Conservation (phyloP, 2,329 filamentous ascomycete genomes). For the Calonectria pteridis region DNA sequence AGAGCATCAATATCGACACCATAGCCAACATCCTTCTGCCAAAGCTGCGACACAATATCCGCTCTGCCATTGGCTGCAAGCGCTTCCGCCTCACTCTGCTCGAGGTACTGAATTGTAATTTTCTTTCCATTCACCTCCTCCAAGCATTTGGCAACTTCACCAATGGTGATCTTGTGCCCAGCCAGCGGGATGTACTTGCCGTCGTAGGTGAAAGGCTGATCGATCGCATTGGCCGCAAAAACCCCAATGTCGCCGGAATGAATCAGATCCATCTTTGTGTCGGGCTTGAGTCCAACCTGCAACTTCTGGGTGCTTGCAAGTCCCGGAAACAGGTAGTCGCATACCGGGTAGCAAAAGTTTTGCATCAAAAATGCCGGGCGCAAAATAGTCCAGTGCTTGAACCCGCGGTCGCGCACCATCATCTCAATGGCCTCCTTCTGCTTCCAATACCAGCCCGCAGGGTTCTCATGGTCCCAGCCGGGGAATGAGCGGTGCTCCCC, state of each 20-base stretch:
- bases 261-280: neutral
- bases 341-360: neutral
- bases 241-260: neutral
- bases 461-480: neutral
- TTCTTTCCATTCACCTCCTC: neutral
- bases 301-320: neutral
- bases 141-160: neutral
- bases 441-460: neutral
- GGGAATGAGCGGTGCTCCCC: neutral
- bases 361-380: neutral
- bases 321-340: neutral
- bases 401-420: neutral
- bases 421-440: neutral
- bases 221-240: neutral
- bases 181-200: neutral
- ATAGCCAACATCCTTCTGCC: neutral
- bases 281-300: neutral
- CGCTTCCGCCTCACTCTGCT: neutral
- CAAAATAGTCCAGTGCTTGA: neutral
- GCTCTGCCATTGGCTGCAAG: neutral
- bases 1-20: neutral
- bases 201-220: neutral
- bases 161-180: neutral
- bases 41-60: neutral
- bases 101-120: neutral